Evolutionary conservation across 352 stramenopile species (phyloP), one percentile per base, ranked within the genome.

Genomic region (Globisporangium solare): DNA sequence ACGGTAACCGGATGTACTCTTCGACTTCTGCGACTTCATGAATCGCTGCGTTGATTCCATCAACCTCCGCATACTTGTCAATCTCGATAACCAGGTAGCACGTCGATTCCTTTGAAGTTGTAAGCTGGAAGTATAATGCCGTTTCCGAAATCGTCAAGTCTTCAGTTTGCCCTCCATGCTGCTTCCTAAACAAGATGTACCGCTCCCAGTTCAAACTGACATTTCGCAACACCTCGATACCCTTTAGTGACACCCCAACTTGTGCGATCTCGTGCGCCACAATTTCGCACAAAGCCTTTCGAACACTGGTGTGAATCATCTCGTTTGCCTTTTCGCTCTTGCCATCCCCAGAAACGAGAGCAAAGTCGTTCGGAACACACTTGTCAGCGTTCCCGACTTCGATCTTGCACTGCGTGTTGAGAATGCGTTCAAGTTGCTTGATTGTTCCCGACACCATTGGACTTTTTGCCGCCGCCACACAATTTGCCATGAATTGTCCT

Each of bases 81-180:
- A 92, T 88, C 55, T 94, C 84, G 51, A 94, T 87, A 17, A 94
- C 81, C 39, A 94, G 57, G 54, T 94, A 94, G 54, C 82, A 91
- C 6, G 71, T 89, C 42, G 79, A 92, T 55, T 94, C 81, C 43
- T 94, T 94, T 7, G 83, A 92, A 4, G 78, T 86, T 37, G 79
- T 90, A 15, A 94, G 62, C 63, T 90, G 79, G 53, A 94, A 92
- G 69, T 82, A 94, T 15, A 94, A 58, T 22, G 84, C 79, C n/a
- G 75, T 80, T 13, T 88, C 72, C 7, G 84, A 94, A n/a, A 94
- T 89, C 17, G 84, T 76, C n/a, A 94, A 60, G 58, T 91, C 79
- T 56, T 91, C 78, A 18, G 74, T 79, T 52, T 88, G 80, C 12
- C 75, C 83, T 10, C 84, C 79, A 40, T 92, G 83, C 20, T 94